phyloP scores from a whole-genome alignment of 495 filamentous ascomycete species.

The Penicillium coprophilum region DNA sequence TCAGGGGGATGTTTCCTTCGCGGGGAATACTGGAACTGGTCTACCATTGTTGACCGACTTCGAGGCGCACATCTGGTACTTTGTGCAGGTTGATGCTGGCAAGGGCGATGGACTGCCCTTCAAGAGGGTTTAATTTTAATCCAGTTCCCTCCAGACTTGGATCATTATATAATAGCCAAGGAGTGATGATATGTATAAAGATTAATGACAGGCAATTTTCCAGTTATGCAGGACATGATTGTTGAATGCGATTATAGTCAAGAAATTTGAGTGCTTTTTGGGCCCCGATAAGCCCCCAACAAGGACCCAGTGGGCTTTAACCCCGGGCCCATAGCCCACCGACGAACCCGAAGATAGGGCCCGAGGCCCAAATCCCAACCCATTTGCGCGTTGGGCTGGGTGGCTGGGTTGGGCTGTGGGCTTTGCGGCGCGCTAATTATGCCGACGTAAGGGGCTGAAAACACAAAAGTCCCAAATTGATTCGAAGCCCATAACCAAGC shows the following conservation, averaged over 20 bases:
- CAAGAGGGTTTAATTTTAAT: conserved; percentile 1
- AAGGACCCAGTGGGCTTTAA: no score
- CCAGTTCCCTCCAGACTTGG: not conserved
- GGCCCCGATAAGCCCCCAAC: no score
- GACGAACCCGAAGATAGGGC: no score
- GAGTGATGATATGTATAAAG: not conserved
- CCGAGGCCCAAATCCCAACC: no score
- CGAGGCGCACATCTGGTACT: conserved; percentile 50
- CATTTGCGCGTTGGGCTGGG: no score
- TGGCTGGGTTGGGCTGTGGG: no score
- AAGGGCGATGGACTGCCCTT: conserved; percentile 25
- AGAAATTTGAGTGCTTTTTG: no score
- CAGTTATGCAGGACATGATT: not conserved
- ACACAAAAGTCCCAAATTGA: not conserved
- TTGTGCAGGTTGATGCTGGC: conserved; percentile 34
- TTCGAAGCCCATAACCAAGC: not conserved
- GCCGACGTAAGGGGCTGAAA: not conserved
- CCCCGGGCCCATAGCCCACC: no score
- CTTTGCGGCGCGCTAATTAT: no score
- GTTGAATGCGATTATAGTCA: no score
- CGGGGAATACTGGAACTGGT: conserved; percentile 46
- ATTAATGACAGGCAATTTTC: not conserved
- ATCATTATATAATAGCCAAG: not conserved
- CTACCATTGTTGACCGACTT: conserved; percentile 17
- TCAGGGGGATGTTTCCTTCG: conserved; percentile 33